Conservation (phyloP, 345 rosid genomes). For the Barbarea vulgaris region DNA sequence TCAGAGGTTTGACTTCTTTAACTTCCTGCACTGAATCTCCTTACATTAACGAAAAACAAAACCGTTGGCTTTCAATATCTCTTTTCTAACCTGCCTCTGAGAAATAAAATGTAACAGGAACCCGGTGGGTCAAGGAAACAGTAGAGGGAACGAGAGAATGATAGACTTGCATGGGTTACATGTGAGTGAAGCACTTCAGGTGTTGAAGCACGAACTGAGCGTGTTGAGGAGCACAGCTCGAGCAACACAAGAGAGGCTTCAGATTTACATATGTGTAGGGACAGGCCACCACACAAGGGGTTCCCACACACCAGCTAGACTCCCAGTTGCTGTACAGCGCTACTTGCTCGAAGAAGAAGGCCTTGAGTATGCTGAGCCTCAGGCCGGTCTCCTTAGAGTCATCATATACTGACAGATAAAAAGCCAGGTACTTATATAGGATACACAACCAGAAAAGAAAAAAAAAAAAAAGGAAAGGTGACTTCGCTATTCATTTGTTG, state of each 20-base stretch:
- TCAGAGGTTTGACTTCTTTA: slow-evolving; percentile 68
- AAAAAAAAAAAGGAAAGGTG: neutral
- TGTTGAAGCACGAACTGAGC: slow-evolving; percentile 81
- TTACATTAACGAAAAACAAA: neutral
- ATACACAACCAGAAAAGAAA: slow-evolving; percentile 15
- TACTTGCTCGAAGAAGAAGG: slow-evolving; percentile 93
- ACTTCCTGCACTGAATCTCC: neutral
- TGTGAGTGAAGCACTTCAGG: slow-evolving; percentile 82
- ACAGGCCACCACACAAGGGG: slow-evolving; percentile 98
- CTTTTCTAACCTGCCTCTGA: slow-evolving; percentile 31
- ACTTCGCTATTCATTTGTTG: slow-evolving; percentile 39
- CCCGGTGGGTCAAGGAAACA: slow-evolving; percentile 62
- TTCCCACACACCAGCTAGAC: slow-evolving; percentile 86
- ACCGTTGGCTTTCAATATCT: neutral
- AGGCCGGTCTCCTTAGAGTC: slow-evolving; percentile 93
- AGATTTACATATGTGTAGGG: slow-evolving; percentile 88
- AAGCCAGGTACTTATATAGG: slow-evolving; percentile 37
- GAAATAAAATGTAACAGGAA: slow-evolving; percentile 56
- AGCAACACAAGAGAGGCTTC: slow-evolving; percentile 82
- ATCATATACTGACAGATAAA: slow-evolving; percentile 59
- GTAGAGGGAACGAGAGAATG: slow-evolving; percentile 84
- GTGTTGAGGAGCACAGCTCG: slow-evolving; percentile 70
- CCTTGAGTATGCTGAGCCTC: slow-evolving; percentile 85
- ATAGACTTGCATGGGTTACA: slow-evolving; percentile 98
- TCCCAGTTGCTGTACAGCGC: slow-evolving; percentile 86